These are phyloP conservation scores for Colletotrichum sp. DNA, from an alignment of 2,329 filamentous ascomycete genomes.

Conservation along the genomic window DNA sequence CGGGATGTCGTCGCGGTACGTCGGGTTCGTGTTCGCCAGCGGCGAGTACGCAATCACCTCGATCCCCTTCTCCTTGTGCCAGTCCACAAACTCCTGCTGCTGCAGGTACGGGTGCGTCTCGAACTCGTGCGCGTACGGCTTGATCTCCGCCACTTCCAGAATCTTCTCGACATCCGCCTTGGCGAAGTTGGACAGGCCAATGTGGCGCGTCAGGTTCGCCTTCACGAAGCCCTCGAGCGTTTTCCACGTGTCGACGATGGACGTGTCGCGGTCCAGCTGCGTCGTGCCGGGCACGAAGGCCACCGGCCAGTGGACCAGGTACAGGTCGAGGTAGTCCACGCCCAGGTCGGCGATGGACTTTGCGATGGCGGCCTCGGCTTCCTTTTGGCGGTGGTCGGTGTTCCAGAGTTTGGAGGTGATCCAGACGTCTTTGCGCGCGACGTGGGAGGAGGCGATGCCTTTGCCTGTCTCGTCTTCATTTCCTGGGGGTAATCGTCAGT, in stretches of 20 bases:
- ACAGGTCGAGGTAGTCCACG: constrained; percentile 56
- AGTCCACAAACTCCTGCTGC: constrained; percentile 30
- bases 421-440: constrained; percentile 54
- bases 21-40: constrained; percentile 36
- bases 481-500: too few relatives aligned
- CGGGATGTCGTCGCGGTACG: constrained; percentile 32
- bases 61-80: constrained; percentile 35
- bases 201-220: constrained; percentile 57
- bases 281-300: constrained; percentile 35
- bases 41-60: constrained; percentile 38
- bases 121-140: constrained; percentile 29
- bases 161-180: constrained; percentile 11
- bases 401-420: constrained; percentile 75
- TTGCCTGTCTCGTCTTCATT: constrained; percentile 59
- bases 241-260: constrained; percentile 56
- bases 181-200: constrained; percentile 67
- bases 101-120: constrained; percentile 65
- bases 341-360: constrained; percentile 52
- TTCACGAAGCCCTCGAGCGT: constrained; percentile 61
- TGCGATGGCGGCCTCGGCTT: constrained; percentile 43
- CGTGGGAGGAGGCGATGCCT: constrained; percentile 48
- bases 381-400: constrained; percentile 36
- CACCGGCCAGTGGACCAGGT: constrained; percentile 51
- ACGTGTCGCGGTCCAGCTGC: constrained; percentile 30
- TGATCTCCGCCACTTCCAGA: constrained; percentile 20